phyloP scores from a whole-genome alignment of 2,329 filamentous ascomycete species.

The Sporothrix brunneoviolacea region DNA sequence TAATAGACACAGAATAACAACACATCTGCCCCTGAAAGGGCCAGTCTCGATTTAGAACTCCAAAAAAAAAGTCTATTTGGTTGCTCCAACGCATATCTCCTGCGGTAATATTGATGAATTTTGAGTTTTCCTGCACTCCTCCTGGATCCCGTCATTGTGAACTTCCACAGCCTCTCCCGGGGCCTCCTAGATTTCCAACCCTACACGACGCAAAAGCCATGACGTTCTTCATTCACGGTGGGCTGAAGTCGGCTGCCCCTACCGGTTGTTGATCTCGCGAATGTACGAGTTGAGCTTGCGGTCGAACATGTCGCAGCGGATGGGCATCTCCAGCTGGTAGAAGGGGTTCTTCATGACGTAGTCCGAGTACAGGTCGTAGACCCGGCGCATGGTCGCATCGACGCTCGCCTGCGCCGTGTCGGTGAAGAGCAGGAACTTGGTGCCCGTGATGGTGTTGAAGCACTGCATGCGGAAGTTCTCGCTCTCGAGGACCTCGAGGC shows the following conservation, averaged over 20 bases:
- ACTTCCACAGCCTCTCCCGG: too few species aligned
- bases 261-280: slow-evolving; percentile 60
- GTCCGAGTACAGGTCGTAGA: slow-evolving; percentile 93
- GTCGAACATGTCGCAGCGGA: slow-evolving; percentile 93
- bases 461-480: slow-evolving; percentile 94
- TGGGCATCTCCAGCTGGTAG: slow-evolving; percentile 95
- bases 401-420: slow-evolving; percentile 82
- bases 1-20: slow-evolving; percentile 11
- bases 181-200: too few species aligned
- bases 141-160: too few species aligned
- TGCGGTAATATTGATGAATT: too few species aligned
- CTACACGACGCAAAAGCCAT: too few species aligned
- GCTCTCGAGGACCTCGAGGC: slow-evolving; percentile 87
- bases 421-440: slow-evolving; percentile 93
- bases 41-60: background rate
- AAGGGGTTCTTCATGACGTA: slow-evolving; percentile 99
- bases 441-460: slow-evolving; percentile 89
- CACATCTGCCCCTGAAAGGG: background rate
- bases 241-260: slow-evolving; percentile 16
- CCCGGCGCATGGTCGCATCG: slow-evolving; percentile 71
- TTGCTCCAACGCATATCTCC: background rate
- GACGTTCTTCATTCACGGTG: too few species aligned
- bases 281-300: slow-evolving; percentile 76
- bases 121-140: too few species aligned
- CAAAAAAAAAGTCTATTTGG: background rate